phyloP scores from a whole-genome alignment of 495 filamentous ascomycete genomes.

The Melanomma pulvis-pyrius region DNA sequence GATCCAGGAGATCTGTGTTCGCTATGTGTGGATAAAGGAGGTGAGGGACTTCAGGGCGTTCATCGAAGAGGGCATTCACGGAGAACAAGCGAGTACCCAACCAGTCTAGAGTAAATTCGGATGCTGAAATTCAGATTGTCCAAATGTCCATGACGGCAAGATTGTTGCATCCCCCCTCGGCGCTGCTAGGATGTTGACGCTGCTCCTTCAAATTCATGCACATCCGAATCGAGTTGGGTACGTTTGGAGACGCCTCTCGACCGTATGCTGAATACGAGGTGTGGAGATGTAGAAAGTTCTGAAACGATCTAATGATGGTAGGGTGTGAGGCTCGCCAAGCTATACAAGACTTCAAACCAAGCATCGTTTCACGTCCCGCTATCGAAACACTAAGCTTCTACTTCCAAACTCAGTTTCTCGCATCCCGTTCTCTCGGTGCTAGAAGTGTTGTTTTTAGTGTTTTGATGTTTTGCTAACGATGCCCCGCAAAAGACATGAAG shows the following conservation, averaged over 20 bases:
- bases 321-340: constrained; percentile 8
- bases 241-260: neutral
- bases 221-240: neutral
- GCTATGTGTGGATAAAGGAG: constrained; percentile 44
- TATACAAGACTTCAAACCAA: constrained; percentile 15
- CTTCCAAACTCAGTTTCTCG: neutral
- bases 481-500: neutral
- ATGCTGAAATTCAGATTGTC: neutral
- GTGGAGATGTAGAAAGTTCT: constrained; percentile 3
- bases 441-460: no score
- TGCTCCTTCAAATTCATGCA: neutral
- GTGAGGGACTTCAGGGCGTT: constrained; percentile 40
- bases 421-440: neutral
- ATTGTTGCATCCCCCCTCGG: neutral
- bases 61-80: constrained; percentile 11
- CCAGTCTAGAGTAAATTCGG: neutral
- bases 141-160: neutral
- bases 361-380: constrained; percentile 15
- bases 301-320: constrained; percentile 13
- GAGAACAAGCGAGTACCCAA: neutral
- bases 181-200: neutral
- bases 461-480: neutral
- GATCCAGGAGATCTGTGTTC: constrained; percentile 49
- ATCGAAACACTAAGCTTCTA: neutral
- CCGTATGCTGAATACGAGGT: constrained; percentile 12